A percentile compares a stretch with the other conserved stretches of the same genome.
phyloP scores from a whole-genome alignment of 2,329 filamentous ascomycete species.

The Verticillium tricorpus region DNA sequence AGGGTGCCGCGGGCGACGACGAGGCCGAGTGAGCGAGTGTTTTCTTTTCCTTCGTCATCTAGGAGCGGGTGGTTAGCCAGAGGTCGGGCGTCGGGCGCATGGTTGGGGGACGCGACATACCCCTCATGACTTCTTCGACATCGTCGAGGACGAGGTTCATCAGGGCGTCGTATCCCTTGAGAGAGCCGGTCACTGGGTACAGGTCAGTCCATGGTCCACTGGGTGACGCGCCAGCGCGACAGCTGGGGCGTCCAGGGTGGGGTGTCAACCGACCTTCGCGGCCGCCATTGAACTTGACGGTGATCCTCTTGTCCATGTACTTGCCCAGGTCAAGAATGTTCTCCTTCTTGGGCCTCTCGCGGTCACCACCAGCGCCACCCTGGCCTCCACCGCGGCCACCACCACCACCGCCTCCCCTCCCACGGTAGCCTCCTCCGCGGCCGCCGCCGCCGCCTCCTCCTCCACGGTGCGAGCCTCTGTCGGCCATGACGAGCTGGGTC shows the following conservation, averaged over 20 bases:
- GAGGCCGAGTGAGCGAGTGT: conserved; percentile 73
- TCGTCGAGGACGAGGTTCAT: conserved; percentile 98
- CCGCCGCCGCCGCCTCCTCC: conserved; percentile 36
- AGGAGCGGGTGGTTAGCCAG: conserved; percentile 10
- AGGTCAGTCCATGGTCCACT: not conserved
- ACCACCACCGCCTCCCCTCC: conserved; percentile 38
- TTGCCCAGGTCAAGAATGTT: conserved; percentile 94
- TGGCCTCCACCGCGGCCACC: conserved; percentile 38
- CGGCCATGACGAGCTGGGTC: conserved; percentile 38
- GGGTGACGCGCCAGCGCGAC: not conserved
- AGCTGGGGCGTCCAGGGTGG: not conserved
- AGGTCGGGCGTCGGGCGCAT: not conserved
- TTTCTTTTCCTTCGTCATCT: conserved; percentile 94
- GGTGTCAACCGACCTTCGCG: conserved; percentile 63
- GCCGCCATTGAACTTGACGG: conserved; percentile 94
- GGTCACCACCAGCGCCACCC: conserved; percentile 24
- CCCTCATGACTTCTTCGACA: conserved; percentile 83
- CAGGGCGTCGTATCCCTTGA: conserved; percentile 94
- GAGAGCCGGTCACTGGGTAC: conserved; percentile 68
- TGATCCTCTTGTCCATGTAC: conserved; percentile 96
- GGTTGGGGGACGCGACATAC: conserved; percentile 40
- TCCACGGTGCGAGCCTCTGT: conserved; percentile 44
- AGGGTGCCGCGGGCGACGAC: conserved; percentile 90
- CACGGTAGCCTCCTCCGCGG: conserved; percentile 42
- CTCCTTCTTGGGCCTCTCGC: conserved; percentile 91